Evolutionary conservation across 1,284 basidiomycete species (phyloP).

Genomic region (Boletus calvinii): DNA sequence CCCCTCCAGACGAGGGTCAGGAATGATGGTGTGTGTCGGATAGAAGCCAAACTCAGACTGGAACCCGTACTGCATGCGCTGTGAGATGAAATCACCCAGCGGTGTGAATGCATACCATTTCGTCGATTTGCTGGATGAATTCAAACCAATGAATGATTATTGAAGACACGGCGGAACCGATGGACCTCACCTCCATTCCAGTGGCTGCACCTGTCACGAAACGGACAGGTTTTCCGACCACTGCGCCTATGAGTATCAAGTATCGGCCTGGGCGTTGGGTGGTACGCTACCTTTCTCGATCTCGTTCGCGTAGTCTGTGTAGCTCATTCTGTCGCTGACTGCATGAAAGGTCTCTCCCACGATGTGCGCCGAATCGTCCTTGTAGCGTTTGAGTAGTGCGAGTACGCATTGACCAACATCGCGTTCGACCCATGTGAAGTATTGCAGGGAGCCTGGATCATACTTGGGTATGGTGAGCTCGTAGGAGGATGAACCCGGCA

Average conservation of each 20-base stretch:
- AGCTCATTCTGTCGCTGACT: slow-evolving; percentile 25
- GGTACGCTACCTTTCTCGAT: slow-evolving; percentile 20
- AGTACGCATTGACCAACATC: no score
- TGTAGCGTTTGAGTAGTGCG: no score
- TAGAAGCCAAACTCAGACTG: slow-evolving; percentile 32
- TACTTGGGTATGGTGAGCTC: no score
- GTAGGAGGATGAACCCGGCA: no score
- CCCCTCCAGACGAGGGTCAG: slow-evolving; percentile 28
- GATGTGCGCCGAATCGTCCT: slow-evolving; percentile 9
- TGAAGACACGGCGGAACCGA: not conserved
- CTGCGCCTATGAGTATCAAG: slow-evolving; percentile 11
- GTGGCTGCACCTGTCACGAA: slow-evolving; percentile 15
- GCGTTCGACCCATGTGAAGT: no score
- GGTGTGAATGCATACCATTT: slow-evolving; percentile 26
- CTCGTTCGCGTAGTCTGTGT: slow-evolving; percentile 17
- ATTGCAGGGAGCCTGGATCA: no score
- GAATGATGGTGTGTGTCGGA: slow-evolving; percentile 17
- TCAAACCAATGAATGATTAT: not conserved
- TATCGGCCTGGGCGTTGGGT: not conserved
- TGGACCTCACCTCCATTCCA: slow-evolving; percentile 20
- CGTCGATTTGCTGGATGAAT: slow-evolving; percentile 25
- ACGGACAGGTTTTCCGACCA: slow-evolving; percentile 25
- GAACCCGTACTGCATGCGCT: slow-evolving; percentile 23
- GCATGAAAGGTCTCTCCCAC: slow-evolving; percentile 26
- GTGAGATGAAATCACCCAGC: not conserved